phyloP scores from a whole-genome alignment of 2,329 filamentous ascomycete genomes.

The Diaporthe ilicicola region DNA sequence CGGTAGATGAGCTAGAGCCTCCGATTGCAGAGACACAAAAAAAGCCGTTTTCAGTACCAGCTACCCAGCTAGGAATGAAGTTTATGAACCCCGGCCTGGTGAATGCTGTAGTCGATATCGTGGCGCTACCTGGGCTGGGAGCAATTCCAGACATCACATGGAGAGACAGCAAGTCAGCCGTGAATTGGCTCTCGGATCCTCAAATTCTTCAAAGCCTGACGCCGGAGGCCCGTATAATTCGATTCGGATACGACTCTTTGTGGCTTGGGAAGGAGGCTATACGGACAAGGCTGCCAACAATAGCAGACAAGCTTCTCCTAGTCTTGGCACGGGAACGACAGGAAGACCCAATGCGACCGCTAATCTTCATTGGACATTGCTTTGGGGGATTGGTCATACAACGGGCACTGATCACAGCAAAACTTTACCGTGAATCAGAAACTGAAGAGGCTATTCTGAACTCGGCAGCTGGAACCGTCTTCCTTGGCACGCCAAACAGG shows the following conservation, averaged over 20 bases:
- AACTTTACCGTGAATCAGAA: background rate
- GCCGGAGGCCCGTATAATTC: background rate
- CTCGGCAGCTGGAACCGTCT: background rate
- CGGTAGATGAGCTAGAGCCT: background rate
- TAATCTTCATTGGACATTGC: background rate
- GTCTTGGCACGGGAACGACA: background rate
- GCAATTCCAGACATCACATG: background rate
- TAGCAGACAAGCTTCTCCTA: background rate
- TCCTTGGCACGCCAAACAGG: background rate
- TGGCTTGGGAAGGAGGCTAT: background rate
- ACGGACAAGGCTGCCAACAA: background rate
- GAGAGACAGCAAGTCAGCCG: constrained; percentile 2
- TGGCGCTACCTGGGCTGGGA: background rate
- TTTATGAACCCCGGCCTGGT: background rate
- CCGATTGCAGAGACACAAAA: background rate
- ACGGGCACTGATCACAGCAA: background rate
- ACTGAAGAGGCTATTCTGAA: background rate
- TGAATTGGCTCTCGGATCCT: constrained; percentile 6
- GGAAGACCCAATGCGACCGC: background rate
- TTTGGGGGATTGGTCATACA: background rate
- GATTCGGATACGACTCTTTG: background rate
- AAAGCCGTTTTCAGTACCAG: background rate
- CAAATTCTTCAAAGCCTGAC: background rate
- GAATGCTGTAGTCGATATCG: background rate
- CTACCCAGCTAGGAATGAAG: background rate